Evolutionary conservation across 129 eudicot genomes (phyloP).

Genomic region (Saposhnikovia divaricata): DNA sequence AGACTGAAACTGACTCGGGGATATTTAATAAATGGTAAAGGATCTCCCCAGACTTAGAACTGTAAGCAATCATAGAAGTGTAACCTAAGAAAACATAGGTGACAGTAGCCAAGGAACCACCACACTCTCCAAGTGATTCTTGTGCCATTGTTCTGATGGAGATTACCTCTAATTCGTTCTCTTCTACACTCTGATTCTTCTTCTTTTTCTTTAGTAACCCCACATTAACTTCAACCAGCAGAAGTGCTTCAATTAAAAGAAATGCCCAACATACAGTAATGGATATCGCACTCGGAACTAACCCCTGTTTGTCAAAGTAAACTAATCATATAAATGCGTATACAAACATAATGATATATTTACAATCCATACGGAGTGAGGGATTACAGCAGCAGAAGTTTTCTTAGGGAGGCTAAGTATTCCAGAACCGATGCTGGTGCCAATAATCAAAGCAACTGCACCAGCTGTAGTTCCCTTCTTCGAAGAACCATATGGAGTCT

Average conservation of each 20-base stretch:
- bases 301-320: conserved; percentile 40
- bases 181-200: conserved; percentile 4
- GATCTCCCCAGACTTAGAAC: conserved; percentile 82
- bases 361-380: not conserved
- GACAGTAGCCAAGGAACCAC: conserved; percentile 58
- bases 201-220: conserved; percentile 49
- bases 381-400: conserved; percentile 71
- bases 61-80: conserved; percentile 70
- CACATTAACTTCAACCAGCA: conserved; percentile 74
- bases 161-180: conserved; percentile 46
- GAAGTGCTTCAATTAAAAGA: conserved; percentile 68
- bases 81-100: conserved; percentile 79
- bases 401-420: conserved; percentile 80
- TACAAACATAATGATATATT: not conserved
- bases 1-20: conserved; percentile 49
- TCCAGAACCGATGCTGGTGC: conserved; percentile 87
- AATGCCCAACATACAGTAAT: conserved; percentile 85
- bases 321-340: not conserved
- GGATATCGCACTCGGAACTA: conserved; percentile 67
- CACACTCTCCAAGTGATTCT: conserved; percentile 79
- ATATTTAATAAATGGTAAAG: conserved; percentile 49
- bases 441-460: conserved; percentile 74
- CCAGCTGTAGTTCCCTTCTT: conserved; percentile 64
- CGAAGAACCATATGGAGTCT: conserved; percentile 14
- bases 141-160: conserved; percentile 91